These are phyloP conservation scores for Santalum album DNA, from an alignment of 164 flowering plant species.

Conservation along the genomic window DNA sequence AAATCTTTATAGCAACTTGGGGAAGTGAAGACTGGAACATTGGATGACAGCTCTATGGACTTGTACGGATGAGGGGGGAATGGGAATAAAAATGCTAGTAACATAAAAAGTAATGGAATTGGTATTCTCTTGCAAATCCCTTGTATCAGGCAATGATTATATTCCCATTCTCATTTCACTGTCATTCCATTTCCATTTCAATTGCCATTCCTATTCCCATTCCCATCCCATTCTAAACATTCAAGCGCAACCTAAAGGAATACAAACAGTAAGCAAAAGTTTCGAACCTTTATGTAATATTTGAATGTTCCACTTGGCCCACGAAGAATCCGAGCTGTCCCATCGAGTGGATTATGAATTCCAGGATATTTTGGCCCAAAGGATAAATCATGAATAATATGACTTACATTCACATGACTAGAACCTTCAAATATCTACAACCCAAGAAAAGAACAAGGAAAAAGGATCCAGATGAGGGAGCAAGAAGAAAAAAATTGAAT, in stretches of 20 bases:
- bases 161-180: too few species aligned
- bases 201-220: too few species aligned
- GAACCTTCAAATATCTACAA: constrained; percentile 85
- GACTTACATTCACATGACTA: constrained; percentile 88
- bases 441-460: neutral
- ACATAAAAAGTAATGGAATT: too few species aligned
- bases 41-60: neutral
- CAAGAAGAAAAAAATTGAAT: neutral
- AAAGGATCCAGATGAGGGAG: neutral
- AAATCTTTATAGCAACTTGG: too few species aligned
- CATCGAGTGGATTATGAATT: constrained; percentile 97
- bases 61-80: too few species aligned
- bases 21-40: neutral
- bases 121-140: too few species aligned
- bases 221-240: too few species aligned
- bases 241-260: too few species aligned
- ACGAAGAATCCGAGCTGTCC: constrained; percentile 55
- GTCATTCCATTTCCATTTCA: too few species aligned
- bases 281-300: constrained; percentile 91
- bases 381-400: constrained; percentile 85
- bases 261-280: neutral
- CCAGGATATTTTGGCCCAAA: constrained; percentile 99
- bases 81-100: too few species aligned
- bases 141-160: too few species aligned
- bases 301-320: constrained; percentile 94